A percentile compares a stretch with the other conserved stretches of the same genome.
phyloP scores from a whole-genome alignment of 202 grass and related monocot species.

The Zizania palustris region DNA sequence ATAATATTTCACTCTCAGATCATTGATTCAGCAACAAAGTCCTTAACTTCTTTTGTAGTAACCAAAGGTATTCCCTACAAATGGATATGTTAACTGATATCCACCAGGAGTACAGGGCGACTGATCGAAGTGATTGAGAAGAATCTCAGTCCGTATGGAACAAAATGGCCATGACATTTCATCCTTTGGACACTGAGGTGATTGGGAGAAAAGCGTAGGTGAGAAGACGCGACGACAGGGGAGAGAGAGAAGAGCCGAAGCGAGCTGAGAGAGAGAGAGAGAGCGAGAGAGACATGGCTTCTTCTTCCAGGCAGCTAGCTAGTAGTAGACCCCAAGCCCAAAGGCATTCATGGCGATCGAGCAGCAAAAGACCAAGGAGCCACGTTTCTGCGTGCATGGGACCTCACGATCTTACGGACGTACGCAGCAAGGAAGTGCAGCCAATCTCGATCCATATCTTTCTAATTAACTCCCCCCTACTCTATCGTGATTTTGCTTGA shows the following conservation, averaged over 20 bases:
- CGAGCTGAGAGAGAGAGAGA: no score
- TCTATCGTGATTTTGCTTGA: conserved; percentile 32
- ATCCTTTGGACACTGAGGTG: conserved; percentile 52
- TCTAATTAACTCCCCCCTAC: background rate
- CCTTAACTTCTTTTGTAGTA: background rate
- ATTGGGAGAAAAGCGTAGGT: conserved; percentile 35
- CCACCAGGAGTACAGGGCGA: background rate
- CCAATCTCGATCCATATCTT: background rate
- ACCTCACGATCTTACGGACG: conserved; percentile 23
- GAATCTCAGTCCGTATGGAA: conserved; percentile 47
- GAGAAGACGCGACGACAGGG: conserved; percentile 42
- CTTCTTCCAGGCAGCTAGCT: background rate
- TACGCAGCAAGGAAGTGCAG: background rate
- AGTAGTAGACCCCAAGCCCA: background rate
- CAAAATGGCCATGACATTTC: conserved; percentile 34
- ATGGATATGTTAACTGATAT: background rate
- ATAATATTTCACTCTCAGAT: background rate
- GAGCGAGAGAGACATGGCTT: background rate
- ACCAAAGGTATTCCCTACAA: background rate
- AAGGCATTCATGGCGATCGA: conserved; percentile 29
- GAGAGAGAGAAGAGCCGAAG: no score
- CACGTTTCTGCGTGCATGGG: conserved; percentile 13
- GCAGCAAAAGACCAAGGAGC: background rate
- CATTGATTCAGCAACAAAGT: background rate
- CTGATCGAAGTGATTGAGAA: background rate